phyloP scores from a whole-genome alignment of 148 eudicot genomes.

The Fagopyrum esculentum region DNA sequence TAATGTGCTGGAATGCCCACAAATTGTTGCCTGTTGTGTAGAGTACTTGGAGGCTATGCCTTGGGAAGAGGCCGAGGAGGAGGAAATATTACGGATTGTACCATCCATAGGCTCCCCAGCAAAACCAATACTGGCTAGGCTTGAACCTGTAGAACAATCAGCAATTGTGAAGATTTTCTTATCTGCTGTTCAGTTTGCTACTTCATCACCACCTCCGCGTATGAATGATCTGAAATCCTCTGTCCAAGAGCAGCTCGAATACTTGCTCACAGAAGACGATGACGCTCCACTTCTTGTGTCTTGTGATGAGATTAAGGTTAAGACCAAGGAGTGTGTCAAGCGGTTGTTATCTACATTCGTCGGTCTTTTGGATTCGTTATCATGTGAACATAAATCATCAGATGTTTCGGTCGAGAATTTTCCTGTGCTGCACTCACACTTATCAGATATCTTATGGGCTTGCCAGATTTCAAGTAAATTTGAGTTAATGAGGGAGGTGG shows the following conservation, averaged over 20 bases:
- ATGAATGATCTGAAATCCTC: constrained; percentile 54
- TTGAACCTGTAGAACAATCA: constrained; percentile 58
- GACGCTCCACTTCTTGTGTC: constrained; percentile 65
- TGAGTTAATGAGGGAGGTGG: constrained; percentile 57
- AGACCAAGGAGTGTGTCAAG: constrained; percentile 40
- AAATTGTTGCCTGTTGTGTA: constrained; percentile 53
- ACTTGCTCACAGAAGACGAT: constrained; percentile 89
- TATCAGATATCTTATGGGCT: constrained; percentile 72
- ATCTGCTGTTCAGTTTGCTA: constrained; percentile 63
- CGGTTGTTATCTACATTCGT: constrained; percentile 39
- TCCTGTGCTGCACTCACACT: constrained; percentile 29
- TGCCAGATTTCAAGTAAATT: constrained; percentile 60
- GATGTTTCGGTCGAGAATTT: constrained; percentile 14
- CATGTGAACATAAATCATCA: constrained; percentile 24
- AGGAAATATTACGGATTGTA: constrained; percentile 57
- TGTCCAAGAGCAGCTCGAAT: constrained; percentile 84
- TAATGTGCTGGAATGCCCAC: constrained; percentile 60
- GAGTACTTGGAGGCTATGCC: constrained; percentile 83
- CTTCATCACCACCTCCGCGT: constrained; percentile 52
- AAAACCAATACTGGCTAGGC: constrained; percentile 59
- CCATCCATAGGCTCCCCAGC: constrained; percentile 60
- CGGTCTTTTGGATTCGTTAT: constrained; percentile 35
- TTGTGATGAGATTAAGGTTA: constrained; percentile 46
- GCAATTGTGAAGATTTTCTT: constrained; percentile 45
- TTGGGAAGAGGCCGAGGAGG: constrained; percentile 93